Conservation (phyloP, 2,329 filamentous ascomycete genomes). For the Verticillium nonalfalfae region DNA sequence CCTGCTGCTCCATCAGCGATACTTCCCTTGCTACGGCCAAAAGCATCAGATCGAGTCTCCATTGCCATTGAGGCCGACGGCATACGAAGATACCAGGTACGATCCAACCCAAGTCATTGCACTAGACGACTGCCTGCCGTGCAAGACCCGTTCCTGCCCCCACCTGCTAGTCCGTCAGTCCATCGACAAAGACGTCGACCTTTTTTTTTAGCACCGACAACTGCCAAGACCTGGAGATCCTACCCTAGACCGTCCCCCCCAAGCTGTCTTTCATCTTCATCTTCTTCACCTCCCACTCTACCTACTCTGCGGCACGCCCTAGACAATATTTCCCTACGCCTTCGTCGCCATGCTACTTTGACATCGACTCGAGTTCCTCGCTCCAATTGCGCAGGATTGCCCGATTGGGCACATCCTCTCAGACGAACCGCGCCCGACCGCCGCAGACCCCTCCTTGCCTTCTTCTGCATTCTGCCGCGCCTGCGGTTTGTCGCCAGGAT, state of each 20-base stretch:
- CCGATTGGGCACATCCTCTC: not conserved
- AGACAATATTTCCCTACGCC: not conserved
- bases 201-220: not conserved
- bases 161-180: not conserved
- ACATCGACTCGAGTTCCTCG: not conserved
- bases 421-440: not conserved
- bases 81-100: not conserved
- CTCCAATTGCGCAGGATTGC: not conserved
- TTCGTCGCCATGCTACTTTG: not conserved
- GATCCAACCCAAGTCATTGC: not conserved
- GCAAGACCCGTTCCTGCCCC: not conserved
- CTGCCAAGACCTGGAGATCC: not conserved
- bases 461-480: not conserved
- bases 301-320: not conserved
- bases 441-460: not conserved
- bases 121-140: too few species aligned
- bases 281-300: not conserved
- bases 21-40: not conserved
- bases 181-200: not conserved
- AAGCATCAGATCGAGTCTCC: not conserved
- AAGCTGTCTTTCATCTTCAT: not conserved
- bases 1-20: not conserved
- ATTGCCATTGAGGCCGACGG: not conserved
- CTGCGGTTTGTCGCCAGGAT: not conserved
- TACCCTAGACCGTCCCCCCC: not conserved